Base-by-base conservation (phyloP, 768 basidiomycete species). In the Pleurotus platypus region DNA sequence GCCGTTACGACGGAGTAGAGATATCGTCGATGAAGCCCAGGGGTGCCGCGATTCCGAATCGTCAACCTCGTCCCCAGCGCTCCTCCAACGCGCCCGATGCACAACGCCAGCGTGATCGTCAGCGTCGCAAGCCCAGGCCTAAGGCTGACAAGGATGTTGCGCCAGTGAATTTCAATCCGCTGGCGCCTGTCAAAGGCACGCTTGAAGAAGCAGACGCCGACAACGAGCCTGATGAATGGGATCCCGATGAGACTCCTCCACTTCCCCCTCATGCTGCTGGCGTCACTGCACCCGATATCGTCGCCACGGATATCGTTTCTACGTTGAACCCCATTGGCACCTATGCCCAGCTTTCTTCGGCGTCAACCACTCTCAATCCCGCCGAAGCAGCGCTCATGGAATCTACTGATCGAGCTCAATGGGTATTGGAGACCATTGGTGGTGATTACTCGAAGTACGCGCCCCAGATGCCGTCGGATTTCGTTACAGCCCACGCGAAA, bases 401-500 rank as follows among this genome's bases (percentile, higher is more conserved):
- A 38, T 38, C 54, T 26, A 24, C 35, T 22, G 45, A 49, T 18
- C 60, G 61, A 15, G 42, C 50, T 8, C 61, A 55, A 30, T 55
- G 49, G 46, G 27, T 61, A 55, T 60, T 56, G 11, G 59, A 82
- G 63, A 57, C 47, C 22, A 58, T 69, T 13, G 79, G 72, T 3
- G 82, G 83, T 26, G 78, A 83, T 60, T 87, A 87, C 61, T 69
- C 75, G 13, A 74, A 74, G 38, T 81, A 78, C 60, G 65, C 78
- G 46, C 70, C 74, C 7, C 56, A 58, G 9, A 46, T 61, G 22
- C 61, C 67, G 6, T 60, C 63, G 45, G 63, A 68, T 56, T 76
- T 64, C 46, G 49, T 65, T 20, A 63, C 64, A 7, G 55, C 67
- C 38, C 67, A 67, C 39, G 60, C 61, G 38, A 58, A 69, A 49